phyloP scores from a whole-genome alignment of 2,329 filamentous ascomycete species.

The Tolypocladium amazonense region DNA sequence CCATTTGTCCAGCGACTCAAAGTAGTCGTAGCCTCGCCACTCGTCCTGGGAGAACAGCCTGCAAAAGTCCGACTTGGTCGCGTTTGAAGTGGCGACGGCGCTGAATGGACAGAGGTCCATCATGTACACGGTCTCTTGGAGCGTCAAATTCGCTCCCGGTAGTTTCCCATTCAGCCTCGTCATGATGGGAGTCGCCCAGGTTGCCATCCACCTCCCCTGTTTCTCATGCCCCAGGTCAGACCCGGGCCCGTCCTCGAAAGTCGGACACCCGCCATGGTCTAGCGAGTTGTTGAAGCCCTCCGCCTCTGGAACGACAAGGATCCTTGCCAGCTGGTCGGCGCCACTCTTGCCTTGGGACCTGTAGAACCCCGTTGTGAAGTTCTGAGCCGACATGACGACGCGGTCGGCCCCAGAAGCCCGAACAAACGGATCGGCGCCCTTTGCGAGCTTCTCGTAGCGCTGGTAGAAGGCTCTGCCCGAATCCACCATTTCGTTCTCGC shows the following conservation, averaged over 20 bases:
- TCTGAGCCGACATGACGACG: constrained; percentile 63
- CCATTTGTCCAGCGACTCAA: constrained; percentile 70
- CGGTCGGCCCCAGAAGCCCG: constrained; percentile 60
- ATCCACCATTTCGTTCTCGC: constrained; percentile 57
- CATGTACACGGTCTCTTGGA: constrained; percentile 53
- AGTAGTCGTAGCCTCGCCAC: constrained; percentile 75
- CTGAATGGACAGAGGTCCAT: constrained; percentile 89
- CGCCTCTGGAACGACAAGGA: constrained; percentile 62
- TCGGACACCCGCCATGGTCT: constrained; percentile 59
- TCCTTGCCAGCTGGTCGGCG: constrained; percentile 37
- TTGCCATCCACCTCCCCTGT: constrained; percentile 45
- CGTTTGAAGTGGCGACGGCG: constrained; percentile 53
- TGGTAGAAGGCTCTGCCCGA: constrained; percentile 68
- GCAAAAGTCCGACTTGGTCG: constrained; percentile 59
- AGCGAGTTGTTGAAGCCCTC: constrained; percentile 68
- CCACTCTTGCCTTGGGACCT: constrained; percentile 21
- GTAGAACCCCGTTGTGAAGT: constrained; percentile 69
- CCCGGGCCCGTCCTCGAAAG: constrained; percentile 53
- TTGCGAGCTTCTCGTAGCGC: constrained; percentile 56
- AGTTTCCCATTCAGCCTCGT: constrained; percentile 59
- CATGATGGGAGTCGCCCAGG: constrained; percentile 59
- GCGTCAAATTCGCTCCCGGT: constrained; percentile 53
- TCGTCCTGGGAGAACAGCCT: constrained; percentile 60
- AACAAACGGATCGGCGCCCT: constrained; percentile 53
- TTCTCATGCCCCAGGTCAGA: constrained; percentile 36